These are phyloP conservation scores for Vaccinium macrocarpon DNA, from an alignment of 148 eudicot genomes.

Conservation along the genomic window DNA sequence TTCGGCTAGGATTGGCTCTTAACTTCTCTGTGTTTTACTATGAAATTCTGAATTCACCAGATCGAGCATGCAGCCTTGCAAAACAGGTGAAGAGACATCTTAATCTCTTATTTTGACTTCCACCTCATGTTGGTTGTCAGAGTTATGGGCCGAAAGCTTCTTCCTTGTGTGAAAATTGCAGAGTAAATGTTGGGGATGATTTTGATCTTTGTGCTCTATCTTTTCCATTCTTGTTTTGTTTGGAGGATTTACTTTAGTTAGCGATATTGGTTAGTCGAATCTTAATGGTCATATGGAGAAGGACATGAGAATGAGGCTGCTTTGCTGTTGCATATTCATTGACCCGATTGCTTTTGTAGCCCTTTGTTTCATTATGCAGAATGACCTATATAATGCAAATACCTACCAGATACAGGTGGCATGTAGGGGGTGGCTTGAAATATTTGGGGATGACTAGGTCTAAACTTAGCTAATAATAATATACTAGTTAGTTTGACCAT, in stretches of 20 bases:
- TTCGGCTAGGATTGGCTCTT: slow-evolving; percentile 29
- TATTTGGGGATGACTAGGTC: neutral
- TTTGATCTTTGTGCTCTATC: neutral
- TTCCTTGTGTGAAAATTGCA: neutral
- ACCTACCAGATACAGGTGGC: neutral
- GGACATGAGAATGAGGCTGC: neutral
- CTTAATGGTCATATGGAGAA: neutral
- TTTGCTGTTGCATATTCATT: neutral
- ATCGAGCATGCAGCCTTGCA: slow-evolving; percentile 28
- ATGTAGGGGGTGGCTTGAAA: neutral
- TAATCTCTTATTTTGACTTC: neutral
- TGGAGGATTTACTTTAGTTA: neutral
- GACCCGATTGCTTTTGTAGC: neutral
- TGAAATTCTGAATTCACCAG: slow-evolving; percentile 30
- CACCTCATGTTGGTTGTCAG: neutral
- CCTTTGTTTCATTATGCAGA: neutral
- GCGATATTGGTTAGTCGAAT: too few relatives aligned
- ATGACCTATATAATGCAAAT: neutral
- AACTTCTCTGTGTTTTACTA: slow-evolving; percentile 33
- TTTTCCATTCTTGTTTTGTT: neutral
- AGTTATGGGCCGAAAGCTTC: neutral
- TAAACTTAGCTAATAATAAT: too few relatives aligned
- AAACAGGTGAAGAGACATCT: slow-evolving; percentile 23
- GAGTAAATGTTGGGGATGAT: neutral
- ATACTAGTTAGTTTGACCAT: slow-evolving; percentile 2